Evolutionary conservation across 208 protist species (phyloP).

Genomic region (Leishmania amazonensis): DNA sequence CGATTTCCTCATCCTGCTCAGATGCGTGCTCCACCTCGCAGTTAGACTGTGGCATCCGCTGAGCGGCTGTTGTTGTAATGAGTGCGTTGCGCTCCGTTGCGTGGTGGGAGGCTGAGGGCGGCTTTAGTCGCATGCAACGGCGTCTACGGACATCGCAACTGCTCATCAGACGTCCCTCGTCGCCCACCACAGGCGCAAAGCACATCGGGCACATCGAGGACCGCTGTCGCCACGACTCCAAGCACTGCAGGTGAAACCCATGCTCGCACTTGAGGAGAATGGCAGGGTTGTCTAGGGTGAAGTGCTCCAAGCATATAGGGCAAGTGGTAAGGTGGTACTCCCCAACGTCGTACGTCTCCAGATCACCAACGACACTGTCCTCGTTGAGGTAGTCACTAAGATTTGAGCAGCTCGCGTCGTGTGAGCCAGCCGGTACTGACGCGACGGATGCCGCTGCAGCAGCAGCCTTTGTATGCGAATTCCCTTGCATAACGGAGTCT

Average conservation of each 20-base stretch:
- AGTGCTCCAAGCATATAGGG: slow-evolving; percentile 82
- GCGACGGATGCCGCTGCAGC: not conserved
- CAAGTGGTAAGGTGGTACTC: slow-evolving; percentile 69
- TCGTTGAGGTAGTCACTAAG: slow-evolving; percentile 30
- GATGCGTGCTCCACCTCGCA: not conserved
- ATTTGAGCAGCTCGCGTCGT: slow-evolving; percentile 21
- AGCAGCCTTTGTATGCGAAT: not conserved
- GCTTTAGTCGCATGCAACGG: slow-evolving; percentile 20
- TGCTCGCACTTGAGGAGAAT: slow-evolving; percentile 78
- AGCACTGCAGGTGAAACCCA: slow-evolving; percentile 82
- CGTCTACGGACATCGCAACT: slow-evolving; percentile 39
- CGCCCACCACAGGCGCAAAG: slow-evolving; percentile 34
- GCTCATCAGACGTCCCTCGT: slow-evolving; percentile 56
- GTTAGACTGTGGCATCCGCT: not conserved
- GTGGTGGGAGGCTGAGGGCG: not conserved
- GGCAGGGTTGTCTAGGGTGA: slow-evolving; percentile 81
- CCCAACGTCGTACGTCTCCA: slow-evolving; percentile 70
- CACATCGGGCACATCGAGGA: slow-evolving; percentile 71
- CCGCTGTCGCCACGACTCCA: slow-evolving; percentile 80
- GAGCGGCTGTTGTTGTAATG: not conserved
- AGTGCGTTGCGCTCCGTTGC: slow-evolving; percentile 5
- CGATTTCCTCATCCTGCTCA: slow-evolving; percentile 16
- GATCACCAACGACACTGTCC: slow-evolving; percentile 4
- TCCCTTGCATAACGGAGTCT: slow-evolving; percentile 1
- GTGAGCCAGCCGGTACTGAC: not conserved